Evolutionary conservation across 164 flowering plant genomes (phyloP), one percentile per base, ranked within the genome.

Genomic region (Aristolochia californica): DNA sequence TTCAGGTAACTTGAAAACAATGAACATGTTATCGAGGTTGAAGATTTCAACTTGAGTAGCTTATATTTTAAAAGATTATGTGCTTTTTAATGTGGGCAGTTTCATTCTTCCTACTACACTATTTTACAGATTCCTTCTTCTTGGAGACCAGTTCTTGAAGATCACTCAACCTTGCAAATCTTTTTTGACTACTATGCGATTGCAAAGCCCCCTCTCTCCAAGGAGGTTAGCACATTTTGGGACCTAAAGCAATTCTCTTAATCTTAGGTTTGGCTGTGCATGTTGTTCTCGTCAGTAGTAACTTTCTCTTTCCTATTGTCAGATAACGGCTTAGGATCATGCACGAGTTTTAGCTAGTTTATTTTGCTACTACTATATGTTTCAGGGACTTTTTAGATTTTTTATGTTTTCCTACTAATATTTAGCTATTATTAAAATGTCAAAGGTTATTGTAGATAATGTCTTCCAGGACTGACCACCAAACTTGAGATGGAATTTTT

Each of bases 181-280:
- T 94, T 84, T 69, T 93, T 94, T 77, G 99, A 94, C 62, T 94
- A 87, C 75, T 94, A 94, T 78, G 78, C 82, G 45, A 79, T 79
- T 53, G 70, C 90, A 52, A 78, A 77, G 64, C 74, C 93, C 20
- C 97, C 91, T 53, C 75, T 89, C 53, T 87, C 99, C 14, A 93
- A 89, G 70, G 97, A 93, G 96, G 99, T 93, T 38, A 66, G 81
- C 63, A 28, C 18, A 61, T 12, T 22, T 26, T 2, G 48, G 23
- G 54, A 50, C 43, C 16, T n/a, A n/a, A 24, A 25, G 24, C 66
- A 0, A 18, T 44, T 24, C 25, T 27, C 12, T 11, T 24, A 18
- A 2, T 4, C n/a, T 18, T 51, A 18, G 26, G 40, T 34, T 51
- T 18, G 24, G 21, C 21, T 51, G 54, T 22, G 7, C 13, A 2